Evolutionary conservation across 345 rosid species (phyloP).

Genomic region (Erucastrum elatum): DNA sequence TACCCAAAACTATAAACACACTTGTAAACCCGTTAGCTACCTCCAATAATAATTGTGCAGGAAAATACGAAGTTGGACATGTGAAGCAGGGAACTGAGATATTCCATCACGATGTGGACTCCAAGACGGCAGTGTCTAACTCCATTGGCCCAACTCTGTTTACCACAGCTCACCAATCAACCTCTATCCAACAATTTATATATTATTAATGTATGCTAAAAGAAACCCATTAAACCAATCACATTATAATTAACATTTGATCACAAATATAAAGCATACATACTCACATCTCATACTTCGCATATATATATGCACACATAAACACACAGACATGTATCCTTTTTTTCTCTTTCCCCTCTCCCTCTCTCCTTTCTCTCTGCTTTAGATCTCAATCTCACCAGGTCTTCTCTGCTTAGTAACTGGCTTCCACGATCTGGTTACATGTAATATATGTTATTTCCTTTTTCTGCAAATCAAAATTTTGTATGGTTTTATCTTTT

Average conservation of each 20-base stretch:
- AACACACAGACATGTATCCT: neutral
- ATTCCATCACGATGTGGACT: constrained; percentile 36
- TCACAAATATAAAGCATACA: neutral
- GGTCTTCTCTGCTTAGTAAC: constrained; percentile 23
- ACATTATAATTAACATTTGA: neutral
- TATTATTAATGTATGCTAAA: neutral
- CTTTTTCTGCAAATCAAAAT: neutral
- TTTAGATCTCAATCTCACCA: constrained; percentile 29
- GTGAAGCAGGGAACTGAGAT: constrained; percentile 32
- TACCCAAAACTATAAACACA: no score
- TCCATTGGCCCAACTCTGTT: constrained; percentile 36
- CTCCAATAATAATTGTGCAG: neutral
- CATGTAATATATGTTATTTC: constrained; percentile 27
- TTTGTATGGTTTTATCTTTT: neutral
- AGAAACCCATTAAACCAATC: neutral
- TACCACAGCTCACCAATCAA: constrained; percentile 10
- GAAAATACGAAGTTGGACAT: neutral
- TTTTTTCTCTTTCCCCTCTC: neutral
- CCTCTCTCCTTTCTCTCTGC: constrained; percentile 13
- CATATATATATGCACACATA: neutral
- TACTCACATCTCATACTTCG: neutral
- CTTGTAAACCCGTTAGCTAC: neutral
- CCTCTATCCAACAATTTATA: neutral
- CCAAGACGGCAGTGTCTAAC: constrained; percentile 35
- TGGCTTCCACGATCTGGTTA: constrained; percentile 29